phyloP scores from a whole-genome alignment of 2,329 filamentous ascomycete species.

The Alternaria panax region DNA sequence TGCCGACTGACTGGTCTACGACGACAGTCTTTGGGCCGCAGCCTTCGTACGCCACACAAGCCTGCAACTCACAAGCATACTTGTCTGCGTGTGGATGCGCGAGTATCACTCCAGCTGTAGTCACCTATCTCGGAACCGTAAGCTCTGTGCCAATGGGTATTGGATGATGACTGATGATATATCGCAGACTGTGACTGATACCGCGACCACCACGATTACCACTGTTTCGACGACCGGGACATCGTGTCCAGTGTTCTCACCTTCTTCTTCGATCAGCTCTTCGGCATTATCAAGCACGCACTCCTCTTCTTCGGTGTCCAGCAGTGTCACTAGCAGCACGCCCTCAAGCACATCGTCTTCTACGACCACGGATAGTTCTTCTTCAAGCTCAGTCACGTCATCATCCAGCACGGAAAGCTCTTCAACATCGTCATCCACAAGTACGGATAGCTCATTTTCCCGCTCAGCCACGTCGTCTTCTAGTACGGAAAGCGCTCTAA shows the following conservation, averaged over 20 bases:
- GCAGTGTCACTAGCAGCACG: slow-evolving; percentile 4
- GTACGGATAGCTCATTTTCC: slow-evolving; percentile 1
- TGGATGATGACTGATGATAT: slow-evolving; percentile 9
- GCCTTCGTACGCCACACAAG: slow-evolving; percentile 33
- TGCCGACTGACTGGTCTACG: slow-evolving; percentile 16
- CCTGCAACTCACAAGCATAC: slow-evolving; percentile 28
- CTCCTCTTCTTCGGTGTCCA: not conserved
- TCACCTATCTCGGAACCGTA: slow-evolving; percentile 33
- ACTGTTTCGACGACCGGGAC: slow-evolving; percentile 17
- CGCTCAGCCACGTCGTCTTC: not conserved
- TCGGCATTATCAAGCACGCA: not conserved
- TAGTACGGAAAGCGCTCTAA: not conserved
- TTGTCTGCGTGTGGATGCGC: slow-evolving; percentile 39
- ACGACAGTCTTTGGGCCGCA: slow-evolving; percentile 27
- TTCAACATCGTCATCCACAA: not conserved
- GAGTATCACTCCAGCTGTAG: slow-evolving; percentile 21
- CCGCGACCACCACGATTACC: slow-evolving; percentile 19
- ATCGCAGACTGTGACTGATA: slow-evolving; percentile 22
- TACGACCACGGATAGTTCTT: not conserved
- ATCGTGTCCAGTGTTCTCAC: slow-evolving; percentile 6
- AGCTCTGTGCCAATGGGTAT: not conserved
- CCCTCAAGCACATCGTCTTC: not conserved
- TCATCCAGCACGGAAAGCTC: not conserved
- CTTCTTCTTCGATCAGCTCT: slow-evolving; percentile 1
- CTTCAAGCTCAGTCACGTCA: not conserved